Evolutionary conservation across 2,329 filamentous ascomycete species (phyloP).

Genomic region (Sporothrix pallida): DNA sequence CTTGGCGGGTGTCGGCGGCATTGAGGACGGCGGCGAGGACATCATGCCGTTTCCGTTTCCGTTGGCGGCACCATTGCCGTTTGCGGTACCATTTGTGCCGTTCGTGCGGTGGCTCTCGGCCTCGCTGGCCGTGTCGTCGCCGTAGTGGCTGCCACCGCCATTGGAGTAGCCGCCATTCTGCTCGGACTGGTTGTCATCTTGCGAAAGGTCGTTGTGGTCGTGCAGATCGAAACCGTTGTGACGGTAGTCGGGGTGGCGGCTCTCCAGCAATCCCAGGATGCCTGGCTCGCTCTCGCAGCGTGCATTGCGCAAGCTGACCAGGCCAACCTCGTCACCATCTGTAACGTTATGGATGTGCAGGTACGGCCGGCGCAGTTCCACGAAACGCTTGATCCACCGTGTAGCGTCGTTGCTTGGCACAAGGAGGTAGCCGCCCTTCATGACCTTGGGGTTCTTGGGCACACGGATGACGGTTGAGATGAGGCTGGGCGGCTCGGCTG

Average conservation of each 20-base stretch:
- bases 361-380: constrained; percentile 89
- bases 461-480: constrained; percentile 78
- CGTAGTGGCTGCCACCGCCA: constrained; percentile 43
- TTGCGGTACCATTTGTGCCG: background rate
- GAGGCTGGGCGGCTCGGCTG: constrained; percentile 64
- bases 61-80: background rate
- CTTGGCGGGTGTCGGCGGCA: constrained; percentile 16
- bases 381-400: constrained; percentile 89
- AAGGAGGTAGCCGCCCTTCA: constrained; percentile 88
- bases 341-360: constrained; percentile 85
- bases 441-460: constrained; percentile 77
- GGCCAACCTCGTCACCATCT: constrained; percentile 87
- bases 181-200: constrained; percentile 18
- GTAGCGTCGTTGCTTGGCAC: constrained; percentile 81
- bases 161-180: constrained; percentile 29
- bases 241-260: constrained; percentile 38
- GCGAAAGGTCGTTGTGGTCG: constrained; percentile 28
- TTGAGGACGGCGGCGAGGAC: constrained; percentile 15
- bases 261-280: constrained; percentile 75
- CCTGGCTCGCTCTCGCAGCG: constrained; percentile 92
- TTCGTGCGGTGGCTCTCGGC: background rate
- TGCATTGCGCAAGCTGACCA: constrained; percentile 86
- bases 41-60: background rate
- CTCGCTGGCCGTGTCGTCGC: constrained; percentile 40
- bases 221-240: constrained; percentile 35